Conservation (phyloP, 73 alveolate species). For the Paramecium biaurelia region DNA sequence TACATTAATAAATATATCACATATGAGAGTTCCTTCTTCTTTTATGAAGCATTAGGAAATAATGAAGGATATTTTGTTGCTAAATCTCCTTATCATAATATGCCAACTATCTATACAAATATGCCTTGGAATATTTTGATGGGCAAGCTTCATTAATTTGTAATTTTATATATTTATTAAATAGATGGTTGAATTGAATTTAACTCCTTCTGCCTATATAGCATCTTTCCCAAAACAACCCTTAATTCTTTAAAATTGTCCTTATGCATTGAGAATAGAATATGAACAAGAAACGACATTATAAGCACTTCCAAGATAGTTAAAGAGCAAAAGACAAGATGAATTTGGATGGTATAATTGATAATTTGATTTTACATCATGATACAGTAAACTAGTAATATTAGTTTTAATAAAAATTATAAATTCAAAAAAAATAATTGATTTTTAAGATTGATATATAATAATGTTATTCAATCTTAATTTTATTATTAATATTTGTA, state of each 20-base stretch:
- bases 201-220: not conserved
- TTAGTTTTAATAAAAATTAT: not conserved
- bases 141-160: not conserved
- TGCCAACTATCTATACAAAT: not conserved
- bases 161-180: not conserved
- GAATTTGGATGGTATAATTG: not conserved
- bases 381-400: not conserved
- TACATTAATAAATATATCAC: not conserved
- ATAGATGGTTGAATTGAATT: not conserved
- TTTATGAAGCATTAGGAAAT: not conserved
- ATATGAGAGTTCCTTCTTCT: not conserved
- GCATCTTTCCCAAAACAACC: not conserved
- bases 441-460: not conserved
- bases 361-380: not conserved
- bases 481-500: not conserved
- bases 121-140: not conserved
- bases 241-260: not conserved
- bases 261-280: not conserved
- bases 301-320: not conserved
- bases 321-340: not conserved
- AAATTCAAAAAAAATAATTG: not conserved
- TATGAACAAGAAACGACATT: not conserved
- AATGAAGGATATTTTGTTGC: not conserved
- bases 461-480: not conserved
- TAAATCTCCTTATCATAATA: conserved; percentile 27